Conservation (phyloP, 108 stramenopile genomes). For the Nitzschia inconspicua region DNA sequence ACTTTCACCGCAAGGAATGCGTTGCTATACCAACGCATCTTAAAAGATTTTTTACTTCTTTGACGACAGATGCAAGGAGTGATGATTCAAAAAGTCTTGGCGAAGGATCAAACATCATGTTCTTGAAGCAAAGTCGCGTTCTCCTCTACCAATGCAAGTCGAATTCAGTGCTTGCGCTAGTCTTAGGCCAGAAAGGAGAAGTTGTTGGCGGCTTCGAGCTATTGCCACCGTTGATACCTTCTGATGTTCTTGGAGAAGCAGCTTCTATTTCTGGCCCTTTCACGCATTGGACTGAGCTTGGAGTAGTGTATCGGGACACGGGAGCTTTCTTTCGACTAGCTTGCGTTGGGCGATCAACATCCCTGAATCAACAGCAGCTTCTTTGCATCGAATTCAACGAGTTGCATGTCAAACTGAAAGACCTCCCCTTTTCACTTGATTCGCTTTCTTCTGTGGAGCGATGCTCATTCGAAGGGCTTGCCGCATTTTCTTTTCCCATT, state of each 20-base stretch:
- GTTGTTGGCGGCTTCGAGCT: constrained; percentile 66
- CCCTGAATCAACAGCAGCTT: constrained; percentile 45
- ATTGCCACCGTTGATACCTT: constrained; percentile 47
- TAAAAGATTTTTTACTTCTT: constrained; percentile 36
- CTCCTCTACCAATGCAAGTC: constrained; percentile 66
- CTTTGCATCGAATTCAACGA: constrained; percentile 72
- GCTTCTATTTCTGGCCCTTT: constrained; percentile 53
- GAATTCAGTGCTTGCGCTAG: constrained; percentile 58
- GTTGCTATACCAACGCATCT: constrained; percentile 53
- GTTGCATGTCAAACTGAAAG: constrained; percentile 35
- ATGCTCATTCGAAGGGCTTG: constrained; percentile 55
- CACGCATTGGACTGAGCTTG: constrained; percentile 63
- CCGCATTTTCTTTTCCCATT: constrained; percentile 34
- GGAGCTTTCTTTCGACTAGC: constrained; percentile 45
- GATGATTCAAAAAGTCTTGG: constrained; percentile 51
- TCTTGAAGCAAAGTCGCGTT: constrained; percentile 49
- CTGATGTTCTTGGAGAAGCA: constrained; percentile 34
- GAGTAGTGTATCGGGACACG: constrained; percentile 34
- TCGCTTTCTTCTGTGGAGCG: constrained; percentile 27
- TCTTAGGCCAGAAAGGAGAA: constrained; percentile 47
- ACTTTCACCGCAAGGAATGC: constrained; percentile 21
- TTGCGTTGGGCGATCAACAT: constrained; percentile 50
- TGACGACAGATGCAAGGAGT: constrained; percentile 27
- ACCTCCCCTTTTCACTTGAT: constrained; percentile 56
- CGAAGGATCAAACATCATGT: constrained; percentile 55